Conservation (phyloP, 176 grass and related monocot genomes). For the Tuctoria greenei region DNA sequence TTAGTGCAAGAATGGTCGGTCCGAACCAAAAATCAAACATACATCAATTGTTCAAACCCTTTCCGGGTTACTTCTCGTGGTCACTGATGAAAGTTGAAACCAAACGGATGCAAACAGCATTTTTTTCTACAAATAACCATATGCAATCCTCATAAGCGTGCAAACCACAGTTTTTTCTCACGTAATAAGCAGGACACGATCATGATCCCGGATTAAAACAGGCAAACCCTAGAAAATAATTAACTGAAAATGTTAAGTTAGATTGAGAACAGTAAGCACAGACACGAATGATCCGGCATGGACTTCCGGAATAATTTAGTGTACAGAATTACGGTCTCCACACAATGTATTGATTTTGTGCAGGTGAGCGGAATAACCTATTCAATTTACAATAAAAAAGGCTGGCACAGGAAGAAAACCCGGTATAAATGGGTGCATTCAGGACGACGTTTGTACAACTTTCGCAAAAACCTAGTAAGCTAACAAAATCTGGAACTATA, state of each 20-base stretch:
- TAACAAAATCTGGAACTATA: conserved; percentile 43
- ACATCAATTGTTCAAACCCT: neutral
- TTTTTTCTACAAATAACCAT: neutral
- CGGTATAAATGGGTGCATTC: conserved; percentile 14
- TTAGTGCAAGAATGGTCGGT: neutral
- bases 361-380: conserved; percentile 17
- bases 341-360: conserved; percentile 31
- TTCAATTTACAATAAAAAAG: conserved; percentile 28
- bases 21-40: neutral
- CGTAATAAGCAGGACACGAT: too few relatives aligned
- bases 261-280: neutral
- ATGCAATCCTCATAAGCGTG: neutral
- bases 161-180: too few relatives aligned
- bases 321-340: conserved; percentile 18
- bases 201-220: neutral
- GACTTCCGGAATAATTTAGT: conserved; percentile 16
- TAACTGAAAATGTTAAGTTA: neutral
- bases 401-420: neutral
- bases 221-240: neutral
- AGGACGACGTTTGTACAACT: conserved; percentile 33
- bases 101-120: neutral
- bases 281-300: neutral
- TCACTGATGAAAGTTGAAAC: neutral
- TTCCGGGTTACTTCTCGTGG: too few relatives aligned
- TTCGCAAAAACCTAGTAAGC: conserved; percentile 34